Conservation (phyloP, 331 rosid genomes). For the Malus hybrid region DNA sequence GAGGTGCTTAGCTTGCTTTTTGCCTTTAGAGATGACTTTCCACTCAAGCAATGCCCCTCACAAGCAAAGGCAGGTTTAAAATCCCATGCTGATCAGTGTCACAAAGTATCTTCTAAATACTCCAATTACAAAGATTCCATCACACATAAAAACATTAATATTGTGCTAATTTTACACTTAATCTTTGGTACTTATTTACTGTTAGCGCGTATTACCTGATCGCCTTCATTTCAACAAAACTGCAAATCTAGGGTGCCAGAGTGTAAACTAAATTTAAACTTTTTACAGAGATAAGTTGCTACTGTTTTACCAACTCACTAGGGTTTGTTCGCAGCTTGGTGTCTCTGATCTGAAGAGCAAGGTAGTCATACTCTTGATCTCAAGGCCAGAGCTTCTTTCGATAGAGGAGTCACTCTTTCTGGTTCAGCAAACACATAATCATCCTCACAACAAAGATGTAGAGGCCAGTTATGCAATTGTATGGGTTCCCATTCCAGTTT, state of each 20-base stretch:
- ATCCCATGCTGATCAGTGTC: not conserved
- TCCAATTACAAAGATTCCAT: not conserved
- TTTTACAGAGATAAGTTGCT: not conserved
- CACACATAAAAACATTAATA: not conserved
- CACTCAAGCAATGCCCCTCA: conserved; percentile 41
- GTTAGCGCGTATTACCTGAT: not conserved
- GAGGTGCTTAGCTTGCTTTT: conserved; percentile 41
- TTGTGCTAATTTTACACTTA: not conserved
- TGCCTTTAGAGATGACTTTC: conserved; percentile 37
- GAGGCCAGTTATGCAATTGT: conserved; percentile 34
- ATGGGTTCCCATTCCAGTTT: conserved; percentile 58
- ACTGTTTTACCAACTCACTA: not conserved
- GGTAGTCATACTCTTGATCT: conserved; percentile 44
- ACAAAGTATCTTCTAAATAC: not conserved
- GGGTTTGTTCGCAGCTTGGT: conserved; percentile 33
- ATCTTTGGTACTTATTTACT: not conserved
- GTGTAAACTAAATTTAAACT: not conserved
- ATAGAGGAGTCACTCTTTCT: conserved; percentile 36
- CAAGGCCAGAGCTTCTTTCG: conserved; percentile 37
- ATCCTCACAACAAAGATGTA: conserved; percentile 27
- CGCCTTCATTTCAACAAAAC: not conserved
- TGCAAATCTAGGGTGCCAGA: not conserved
- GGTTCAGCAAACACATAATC: conserved; percentile 53
- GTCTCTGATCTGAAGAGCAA: conserved; percentile 39
- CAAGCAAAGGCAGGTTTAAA: conserved; percentile 31